phyloP scores from a whole-genome alignment of 805 yeast species.

The Candida sithepensis region DNA sequence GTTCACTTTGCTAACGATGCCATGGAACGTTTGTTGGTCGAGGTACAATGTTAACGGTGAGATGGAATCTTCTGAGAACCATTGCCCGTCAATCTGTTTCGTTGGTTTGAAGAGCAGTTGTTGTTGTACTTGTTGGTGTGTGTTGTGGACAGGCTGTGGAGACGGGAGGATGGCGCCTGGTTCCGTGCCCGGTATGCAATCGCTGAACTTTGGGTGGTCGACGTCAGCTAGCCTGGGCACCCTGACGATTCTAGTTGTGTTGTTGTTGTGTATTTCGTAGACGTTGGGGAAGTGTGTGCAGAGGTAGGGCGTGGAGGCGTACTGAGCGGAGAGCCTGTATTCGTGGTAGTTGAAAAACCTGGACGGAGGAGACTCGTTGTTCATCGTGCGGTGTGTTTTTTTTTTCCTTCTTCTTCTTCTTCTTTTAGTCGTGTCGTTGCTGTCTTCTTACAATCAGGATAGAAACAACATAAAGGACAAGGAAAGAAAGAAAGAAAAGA shows the following conservation, averaged over 20 bases:
- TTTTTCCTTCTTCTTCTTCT: too few species aligned
- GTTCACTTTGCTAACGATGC: slow-evolving; percentile 46
- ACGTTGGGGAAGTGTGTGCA: slow-evolving; percentile 70
- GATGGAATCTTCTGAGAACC: slow-evolving; percentile 50
- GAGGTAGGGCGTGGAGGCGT: slow-evolving; percentile 38
- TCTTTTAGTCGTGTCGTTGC: neutral
- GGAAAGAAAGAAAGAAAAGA: slow-evolving; percentile 1
- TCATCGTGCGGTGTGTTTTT: too few species aligned
- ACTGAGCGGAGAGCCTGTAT: slow-evolving; percentile 29
- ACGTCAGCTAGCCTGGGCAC: slow-evolving; percentile 51
- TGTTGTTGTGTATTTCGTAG: slow-evolving; percentile 31
- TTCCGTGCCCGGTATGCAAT: slow-evolving; percentile 54
- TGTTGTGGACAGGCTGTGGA: neutral
- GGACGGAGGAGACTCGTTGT: neutral
- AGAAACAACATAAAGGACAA: too few species aligned
- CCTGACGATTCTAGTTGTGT: slow-evolving; percentile 61
- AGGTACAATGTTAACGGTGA: slow-evolving; percentile 46
- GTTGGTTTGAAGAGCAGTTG: slow-evolving; percentile 29
- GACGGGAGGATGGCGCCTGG: slow-evolving; percentile 50
- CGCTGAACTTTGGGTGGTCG: slow-evolving; percentile 53
- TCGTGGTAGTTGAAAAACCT: slow-evolving; percentile 69
- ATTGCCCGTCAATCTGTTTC: slow-evolving; percentile 38
- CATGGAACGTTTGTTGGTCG: slow-evolving; percentile 34
- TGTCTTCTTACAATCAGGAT: neutral
- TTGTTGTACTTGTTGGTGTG: neutral